phyloP scores from a whole-genome alignment of 2,329 filamentous ascomycete species.

The Cladophialophora carrionii region DNA sequence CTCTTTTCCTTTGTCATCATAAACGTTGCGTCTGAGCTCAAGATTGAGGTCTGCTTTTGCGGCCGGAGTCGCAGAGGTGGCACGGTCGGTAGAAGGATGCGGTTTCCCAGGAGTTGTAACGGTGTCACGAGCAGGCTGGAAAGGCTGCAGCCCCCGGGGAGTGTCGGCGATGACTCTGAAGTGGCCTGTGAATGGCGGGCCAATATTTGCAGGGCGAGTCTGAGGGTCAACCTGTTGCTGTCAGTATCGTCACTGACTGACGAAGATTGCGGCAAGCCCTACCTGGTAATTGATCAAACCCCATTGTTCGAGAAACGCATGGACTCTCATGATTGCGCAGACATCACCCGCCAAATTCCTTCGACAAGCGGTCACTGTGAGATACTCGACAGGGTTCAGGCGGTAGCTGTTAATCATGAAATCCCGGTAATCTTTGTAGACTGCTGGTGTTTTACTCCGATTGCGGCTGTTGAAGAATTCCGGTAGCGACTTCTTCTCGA shows the following conservation, averaged over 20 bases:
- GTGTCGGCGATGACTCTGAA: slow-evolving; percentile 97
- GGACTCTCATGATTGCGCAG: slow-evolving; percentile 98
- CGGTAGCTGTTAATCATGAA: slow-evolving; percentile 99
- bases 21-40: slow-evolving; percentile 93
- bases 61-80: slow-evolving; percentile 66
- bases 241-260: slow-evolving; percentile 38
- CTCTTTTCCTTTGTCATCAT: slow-evolving; percentile 88
- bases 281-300: slow-evolving; percentile 99
- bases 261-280: slow-evolving; percentile 39
- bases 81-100: slow-evolving; percentile 69
- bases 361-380: slow-evolving; percentile 94
- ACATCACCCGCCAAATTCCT: slow-evolving; percentile 96
- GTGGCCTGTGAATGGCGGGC: slow-evolving; percentile 94
- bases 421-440: slow-evolving; percentile 98
- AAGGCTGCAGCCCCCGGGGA: slow-evolving; percentile 88
- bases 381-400: slow-evolving; percentile 90
- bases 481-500: slow-evolving; percentile 91
- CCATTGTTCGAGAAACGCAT: slow-evolving; percentile 98
- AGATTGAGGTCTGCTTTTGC: slow-evolving; percentile 83
- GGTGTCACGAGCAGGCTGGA: slow-evolving; percentile 85
- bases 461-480: slow-evolving; percentile 99
- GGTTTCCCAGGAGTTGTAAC: slow-evolving; percentile 64
- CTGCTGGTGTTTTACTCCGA: slow-evolving; percentile 93
- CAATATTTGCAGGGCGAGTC: slow-evolving; percentile 90
- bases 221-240: slow-evolving; percentile 82